Evolutionary conservation across 768 basidiomycete species (phyloP), one percentile per base, ranked within the genome.

Genomic region (Asterophora lycoperdoides): DNA sequence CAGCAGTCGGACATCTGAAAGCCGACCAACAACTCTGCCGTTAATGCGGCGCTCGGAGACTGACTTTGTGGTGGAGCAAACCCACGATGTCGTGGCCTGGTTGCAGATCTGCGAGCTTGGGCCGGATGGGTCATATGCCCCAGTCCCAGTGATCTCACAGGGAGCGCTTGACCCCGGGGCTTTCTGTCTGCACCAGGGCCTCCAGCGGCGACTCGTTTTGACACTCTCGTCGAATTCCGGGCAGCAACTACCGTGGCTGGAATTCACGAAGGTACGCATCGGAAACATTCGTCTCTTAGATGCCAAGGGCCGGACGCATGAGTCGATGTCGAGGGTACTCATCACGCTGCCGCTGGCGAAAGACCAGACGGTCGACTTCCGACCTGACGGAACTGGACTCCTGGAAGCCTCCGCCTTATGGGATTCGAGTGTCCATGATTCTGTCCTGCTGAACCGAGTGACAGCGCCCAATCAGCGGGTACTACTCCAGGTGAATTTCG

Each of bases 391-490:
- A 3, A 89, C 88, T 7, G 84, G 89, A 9, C 63, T 66, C 6
- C 65, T 97, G 38, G 68, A 75, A 17, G 84, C 82, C 8, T 79
- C 83, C 46, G 86, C 86, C 1, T 73, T 89, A 5, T 98, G 95
- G 94, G 96, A 99, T 68, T 92, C 91, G 1, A 92, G 93, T 49
- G 70, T 90, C 10, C 96, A 97, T 64, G 83, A 91, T 56, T 93
- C 91, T 10, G 64, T 81, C 13, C 70, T 94, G 37, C 76, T 99
- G 52, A 95, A 99, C 64, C 80, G 85, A 20, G 84, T 93, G 33
- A 95, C 93, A 2, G 75, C 80, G 2, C 61, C 80, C 4, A 81
- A 83, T 39, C 90, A 94, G 56, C 83, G 89, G 32, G 74, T 96
- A 8, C 70, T 96, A 28, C 62, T 97, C 20, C 86, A 89, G 60